phyloP scores from a whole-genome alignment of 306 rosid species.

The Luffa aegyptiaca region DNA sequence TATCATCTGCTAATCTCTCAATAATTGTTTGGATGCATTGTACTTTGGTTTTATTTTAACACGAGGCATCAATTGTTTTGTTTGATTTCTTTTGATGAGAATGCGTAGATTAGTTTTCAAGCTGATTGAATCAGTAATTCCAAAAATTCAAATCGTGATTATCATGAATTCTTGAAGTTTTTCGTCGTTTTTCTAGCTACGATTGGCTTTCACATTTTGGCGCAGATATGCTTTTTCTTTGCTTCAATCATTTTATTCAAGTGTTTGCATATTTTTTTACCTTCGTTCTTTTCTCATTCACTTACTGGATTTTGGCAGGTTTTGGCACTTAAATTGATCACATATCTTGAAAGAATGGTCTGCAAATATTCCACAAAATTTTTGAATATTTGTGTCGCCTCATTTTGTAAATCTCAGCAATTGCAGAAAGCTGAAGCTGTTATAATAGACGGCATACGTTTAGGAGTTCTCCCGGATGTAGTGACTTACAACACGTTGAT shows the following conservation, averaged over 20 bases:
- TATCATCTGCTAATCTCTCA: neutral
- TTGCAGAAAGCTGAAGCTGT: slow-evolving; percentile 43
- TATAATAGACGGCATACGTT: slow-evolving; percentile 43
- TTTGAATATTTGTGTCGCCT: slow-evolving; percentile 53
- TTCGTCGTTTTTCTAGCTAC: neutral
- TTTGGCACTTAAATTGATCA: neutral
- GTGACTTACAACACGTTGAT: slow-evolving; percentile 69
- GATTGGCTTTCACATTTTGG: neutral
- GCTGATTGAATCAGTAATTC: neutral
- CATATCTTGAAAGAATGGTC: slow-evolving; percentile 21
- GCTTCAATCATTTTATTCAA: neutral
- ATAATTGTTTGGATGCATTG: neutral
- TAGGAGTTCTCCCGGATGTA: slow-evolving; percentile 59
- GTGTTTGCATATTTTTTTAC: neutral
- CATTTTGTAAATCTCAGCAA: slow-evolving; percentile 40
- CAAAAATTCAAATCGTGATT: neutral
- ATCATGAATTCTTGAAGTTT: neutral
- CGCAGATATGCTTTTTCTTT: neutral
- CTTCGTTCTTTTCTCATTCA: neutral
- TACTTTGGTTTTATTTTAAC: neutral
- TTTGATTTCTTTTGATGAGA: neutral
- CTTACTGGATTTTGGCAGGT: neutral
- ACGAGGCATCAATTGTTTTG: neutral
- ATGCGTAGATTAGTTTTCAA: neutral
- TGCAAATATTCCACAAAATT: slow-evolving; percentile 44